Conservation (phyloP, 164 flowering plant species). For the Echeveria elegans region DNA sequence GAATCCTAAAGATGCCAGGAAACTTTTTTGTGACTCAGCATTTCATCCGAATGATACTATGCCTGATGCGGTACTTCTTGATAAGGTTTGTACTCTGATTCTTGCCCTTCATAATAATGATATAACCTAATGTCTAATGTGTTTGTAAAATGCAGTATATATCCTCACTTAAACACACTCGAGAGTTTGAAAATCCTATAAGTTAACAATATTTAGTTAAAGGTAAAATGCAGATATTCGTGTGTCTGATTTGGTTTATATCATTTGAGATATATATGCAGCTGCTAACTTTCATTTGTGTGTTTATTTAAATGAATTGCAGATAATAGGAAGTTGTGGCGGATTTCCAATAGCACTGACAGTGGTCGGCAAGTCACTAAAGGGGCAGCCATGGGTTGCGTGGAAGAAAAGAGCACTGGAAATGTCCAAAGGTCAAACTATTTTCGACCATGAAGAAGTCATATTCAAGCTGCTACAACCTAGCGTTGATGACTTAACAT, state of each 20-base stretch:
- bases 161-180: no score
- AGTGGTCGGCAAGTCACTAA: conserved; percentile 20
- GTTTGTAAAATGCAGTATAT: not conserved
- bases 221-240: no score
- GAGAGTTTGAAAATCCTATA: no score
- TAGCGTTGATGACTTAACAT: conserved; percentile 24
- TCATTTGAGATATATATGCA: no score
- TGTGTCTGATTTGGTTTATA: no score
- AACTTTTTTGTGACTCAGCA: conserved; percentile 26
- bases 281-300: not conserved
- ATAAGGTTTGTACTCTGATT: conserved; percentile 9
- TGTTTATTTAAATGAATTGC: conserved; percentile 7
- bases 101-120: not conserved
- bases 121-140: not conserved
- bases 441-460: conserved; percentile 14
- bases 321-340: conserved; percentile 21
- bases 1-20: conserved; percentile 23
- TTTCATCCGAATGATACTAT: conserved; percentile 8
- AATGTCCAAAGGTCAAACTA: conserved; percentile 17
- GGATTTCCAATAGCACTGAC: conserved; percentile 23
- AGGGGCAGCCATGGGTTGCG: conserved; percentile 12
- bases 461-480: conserved; percentile 22
- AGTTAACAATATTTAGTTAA: no score
- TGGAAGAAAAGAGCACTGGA: conserved; percentile 15
- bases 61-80: conserved; percentile 17